Conservation (phyloP, 2,329 filamentous ascomycete species). For the Ophiostoma angusticollis region DNA sequence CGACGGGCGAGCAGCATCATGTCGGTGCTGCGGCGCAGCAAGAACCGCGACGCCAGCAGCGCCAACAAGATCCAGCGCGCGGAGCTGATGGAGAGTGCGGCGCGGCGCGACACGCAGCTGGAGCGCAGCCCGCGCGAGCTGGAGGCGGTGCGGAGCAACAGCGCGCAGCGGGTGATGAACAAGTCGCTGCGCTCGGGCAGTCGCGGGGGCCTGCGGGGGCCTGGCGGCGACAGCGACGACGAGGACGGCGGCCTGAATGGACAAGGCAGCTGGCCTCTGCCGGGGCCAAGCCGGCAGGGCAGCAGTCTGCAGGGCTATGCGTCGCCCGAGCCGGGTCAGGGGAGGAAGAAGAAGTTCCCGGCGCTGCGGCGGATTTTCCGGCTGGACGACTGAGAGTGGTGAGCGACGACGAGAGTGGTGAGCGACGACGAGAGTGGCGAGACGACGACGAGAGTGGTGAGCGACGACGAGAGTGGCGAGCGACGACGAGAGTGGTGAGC, state of each 20-base stretch:
- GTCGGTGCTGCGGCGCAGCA: constrained; percentile 53
- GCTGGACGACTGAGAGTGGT: constrained; percentile 28
- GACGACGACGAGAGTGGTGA: too few relatives aligned
- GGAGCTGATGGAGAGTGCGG: constrained; percentile 41
- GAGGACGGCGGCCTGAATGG: constrained; percentile 23
- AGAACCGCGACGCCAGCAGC: constrained; percentile 26
- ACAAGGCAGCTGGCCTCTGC: constrained; percentile 36
- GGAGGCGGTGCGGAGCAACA: constrained; percentile 28
- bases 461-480: too few relatives aligned
- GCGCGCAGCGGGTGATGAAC: constrained; percentile 12
- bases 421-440: too few relatives aligned
- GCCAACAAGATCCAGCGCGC: constrained; percentile 39
- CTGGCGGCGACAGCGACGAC: background rate
- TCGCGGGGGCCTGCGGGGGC: background rate
- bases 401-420: too few relatives aligned
- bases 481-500: too few relatives aligned
- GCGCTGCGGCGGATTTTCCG: constrained; percentile 52
- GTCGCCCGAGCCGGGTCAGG: too few relatives aligned
- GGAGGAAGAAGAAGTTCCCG: constrained; percentile 55
- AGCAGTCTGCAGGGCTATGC: constrained; percentile 8
- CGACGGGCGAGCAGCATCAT: constrained; percentile 35
- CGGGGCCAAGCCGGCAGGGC: background rate
- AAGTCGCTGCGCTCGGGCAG: background rate
- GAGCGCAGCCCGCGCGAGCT: constrained; percentile 46
- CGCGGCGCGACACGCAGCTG: constrained; percentile 47